Base-by-base conservation (phyloP, 371 early-diverging fungal genomes). In the Rhizomucor pusillus region DNA sequence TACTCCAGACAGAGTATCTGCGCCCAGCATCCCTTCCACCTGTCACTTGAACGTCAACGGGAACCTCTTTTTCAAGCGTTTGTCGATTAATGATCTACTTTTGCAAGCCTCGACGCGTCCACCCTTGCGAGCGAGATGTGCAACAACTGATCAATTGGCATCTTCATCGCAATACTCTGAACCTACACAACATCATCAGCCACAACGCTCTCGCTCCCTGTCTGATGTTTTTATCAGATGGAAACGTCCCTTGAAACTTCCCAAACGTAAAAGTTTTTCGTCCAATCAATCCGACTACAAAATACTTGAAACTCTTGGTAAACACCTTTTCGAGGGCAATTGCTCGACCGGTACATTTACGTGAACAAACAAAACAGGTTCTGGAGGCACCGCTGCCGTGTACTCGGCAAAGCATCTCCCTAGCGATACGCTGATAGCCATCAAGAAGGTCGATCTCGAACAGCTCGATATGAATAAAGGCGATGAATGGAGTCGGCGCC, bases 381-480 rank as follows among this genome's bases (percentile, higher is more conserved):
- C 68, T 13, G 76, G 76, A 19, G 73, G 70, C 7, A 63, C 69
- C 20, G 76, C 76, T 4, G 56, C 60, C 13, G 76, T 76, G 2
- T 70, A 69, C 46, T 59, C 68, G 2, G 73, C 76, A 16, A 34
- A 53, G 0, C 58, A 76, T 40, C 48, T 52, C 19, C 76, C 73
- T 5, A 66, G 54, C 20, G 29, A 60, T 19, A 54, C 62, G 1
- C 29, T 68, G 14, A 63, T 76, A 14, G 76, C 76, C 25, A 61
- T 76, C 47, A 76, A 76, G 43, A 59, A 60, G n/a, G 66, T 72
- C 3, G 55, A 68, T 47, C 41, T 74, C 16, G 69, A 70, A 33
- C 35, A 57, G 40, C 45, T 52, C 3, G 64, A 53, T 5, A 50
- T 45, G 34, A 29, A 54, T 5, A 59, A 69, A 25, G 59, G 61